Base-by-base conservation (phyloP, 2,329 filamentous ascomycete species). In the Byssochlamys sp. region DNA sequence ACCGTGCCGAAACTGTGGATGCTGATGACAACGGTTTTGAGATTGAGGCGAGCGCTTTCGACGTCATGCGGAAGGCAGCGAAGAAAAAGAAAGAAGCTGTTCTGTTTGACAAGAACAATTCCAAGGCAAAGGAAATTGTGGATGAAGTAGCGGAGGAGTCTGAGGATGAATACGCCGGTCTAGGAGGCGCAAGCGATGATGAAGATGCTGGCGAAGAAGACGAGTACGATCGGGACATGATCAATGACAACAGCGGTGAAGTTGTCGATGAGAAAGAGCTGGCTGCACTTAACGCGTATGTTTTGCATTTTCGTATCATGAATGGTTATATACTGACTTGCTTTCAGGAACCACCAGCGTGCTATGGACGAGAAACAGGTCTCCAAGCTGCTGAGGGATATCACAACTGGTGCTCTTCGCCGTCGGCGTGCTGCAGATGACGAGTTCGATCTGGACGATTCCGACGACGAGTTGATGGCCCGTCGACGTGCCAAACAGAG, bases 131-230 rank as follows among this genome's bases (percentile, higher is more conserved):
- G 67, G 86, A 87, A 26, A 89, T 96, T 81, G 81, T 99, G 39
- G 84, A 97, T 63, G 94, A 96, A 63, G 91, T 95, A 69, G 92
- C 94, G 60, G 90, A 96, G 66, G 94, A 99, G 74, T 99, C 94
- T 0, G 95, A 99, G 69, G 94, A 99, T 70, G 94, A 99, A 72
- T 99, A 97, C 71, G 92, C 91, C 45, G 94, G 94, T 3, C 80
- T 99, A 9, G 94, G 94, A 63, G 94, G 94, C 61, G 87, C 80
- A 10, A 92, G 91, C 72, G 91, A 92, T 59, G 92, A 97, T 63
- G 90, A 31, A 31, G 29, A 92, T 62, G 86, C 85, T 51, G 87
- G 82, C 50, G 87, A 86, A 57, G 88, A 91, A 58, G 83, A 89
- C 59, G 88, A 87, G 35, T 84, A 89, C 58, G 83, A 94, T 61